A percentile compares a stretch with the other conserved stretches of the same genome.
Conservation (phyloP, 768 basidiomycete species). For the Suillus plorans region DNA sequence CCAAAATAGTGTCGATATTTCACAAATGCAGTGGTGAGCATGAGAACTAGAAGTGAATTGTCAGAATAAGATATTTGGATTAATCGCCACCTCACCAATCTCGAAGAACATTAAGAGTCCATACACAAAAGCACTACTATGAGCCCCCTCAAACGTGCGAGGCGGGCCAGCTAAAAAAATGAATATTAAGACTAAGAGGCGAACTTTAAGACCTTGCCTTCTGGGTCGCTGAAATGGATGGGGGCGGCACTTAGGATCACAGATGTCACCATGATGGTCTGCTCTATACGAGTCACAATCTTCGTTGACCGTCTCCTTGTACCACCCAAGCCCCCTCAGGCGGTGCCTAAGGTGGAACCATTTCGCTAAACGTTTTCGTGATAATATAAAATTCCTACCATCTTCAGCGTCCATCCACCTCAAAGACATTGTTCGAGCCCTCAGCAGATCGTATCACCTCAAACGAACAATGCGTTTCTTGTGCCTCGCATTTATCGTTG, state of each 20-base stretch:
- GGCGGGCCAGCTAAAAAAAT: background rate
- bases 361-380: too few relatives aligned
- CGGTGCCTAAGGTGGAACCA: too few relatives aligned
- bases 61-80: background rate
- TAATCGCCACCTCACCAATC: background rate
- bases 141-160: background rate
- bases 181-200: background rate
- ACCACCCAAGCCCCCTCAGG: too few relatives aligned
- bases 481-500: background rate
- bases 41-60: background rate
- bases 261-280: background rate
- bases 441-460: background rate
- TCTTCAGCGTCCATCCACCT: background rate
- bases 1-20: background rate
- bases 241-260: background rate
- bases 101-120: constrained; percentile 3
- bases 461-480: background rate
- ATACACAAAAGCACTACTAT: constrained; percentile 1
- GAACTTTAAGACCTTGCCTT: background rate
- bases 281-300: background rate
- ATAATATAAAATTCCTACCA: background rate
- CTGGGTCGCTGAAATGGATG: background rate
- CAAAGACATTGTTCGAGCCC: background rate
- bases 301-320: too few relatives aligned
- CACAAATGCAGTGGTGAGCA: background rate